Evolutionary conservation across 768 basidiomycete genomes (phyloP), one percentile per base, ranked within the genome.

Genomic region (Suillus clintonianus): DNA sequence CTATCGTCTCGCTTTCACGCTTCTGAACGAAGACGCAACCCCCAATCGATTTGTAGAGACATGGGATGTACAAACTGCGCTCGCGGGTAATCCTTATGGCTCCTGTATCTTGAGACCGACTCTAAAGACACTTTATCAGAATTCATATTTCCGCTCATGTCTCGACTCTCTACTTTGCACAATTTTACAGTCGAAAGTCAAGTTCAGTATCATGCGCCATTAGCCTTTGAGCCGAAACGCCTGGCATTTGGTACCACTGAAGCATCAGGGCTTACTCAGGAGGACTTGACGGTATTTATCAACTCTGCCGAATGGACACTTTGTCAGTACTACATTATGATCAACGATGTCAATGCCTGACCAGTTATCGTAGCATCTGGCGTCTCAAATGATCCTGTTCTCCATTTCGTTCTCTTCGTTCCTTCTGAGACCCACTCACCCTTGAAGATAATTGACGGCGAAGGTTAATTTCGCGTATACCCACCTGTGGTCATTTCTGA

Each of bases 251-350:
- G 73, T 17, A 77, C 80, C 9, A 70, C 78, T 32, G 77, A 72
- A 8, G 70, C 74, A 10, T 87, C 87, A 73, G 85, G 86, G 0
- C 75, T 99, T 43, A 86, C 85, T 1, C 86, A 87, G 58, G 95
- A 95, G 67, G 89, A 97, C 70, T 82, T 97, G 63, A 95, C 91
- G 15, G 89, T 96, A 0, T 99, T 99, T 71, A 83, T 99, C 47
- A 99, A 99, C 71, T 94, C 94, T 7, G 97, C 95, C 5, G 90
- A 95, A 71, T 99, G 97, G 97, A 91, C 90, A 14, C 72, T 99
- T 56, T 95, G 96, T 95, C 68, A 72, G 34, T 68, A 60, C 62
- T 69, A 82, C 68, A 8, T 66, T 3, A 19, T 56, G 13, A 4
- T 6, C 51, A 30, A 53, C 30, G 48, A 10, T 41, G 22, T 41